A percentile compares a stretch with the other conserved stretches of the same genome.
Conservation (phyloP, 257 asterid genomes). For the Coffea eugenioides region DNA sequence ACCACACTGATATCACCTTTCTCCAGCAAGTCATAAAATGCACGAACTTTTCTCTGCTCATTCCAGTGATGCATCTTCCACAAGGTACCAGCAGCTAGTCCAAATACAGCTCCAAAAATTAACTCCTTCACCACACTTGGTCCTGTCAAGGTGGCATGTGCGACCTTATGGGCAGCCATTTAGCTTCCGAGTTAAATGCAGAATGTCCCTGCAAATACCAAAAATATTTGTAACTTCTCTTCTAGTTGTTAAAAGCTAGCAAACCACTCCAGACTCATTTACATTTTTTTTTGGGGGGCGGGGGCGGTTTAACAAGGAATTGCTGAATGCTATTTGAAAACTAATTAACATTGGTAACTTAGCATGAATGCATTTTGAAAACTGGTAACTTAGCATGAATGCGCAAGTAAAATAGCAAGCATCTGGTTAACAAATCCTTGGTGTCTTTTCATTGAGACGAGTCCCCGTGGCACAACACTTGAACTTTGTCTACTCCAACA, state of each 20-base stretch:
- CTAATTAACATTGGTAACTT: no score
- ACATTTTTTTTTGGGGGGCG: background rate
- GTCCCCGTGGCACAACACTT: background rate
- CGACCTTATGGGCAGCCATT: slow-evolving; percentile 74
- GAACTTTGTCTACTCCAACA: background rate
- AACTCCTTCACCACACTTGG: slow-evolving; percentile 81
- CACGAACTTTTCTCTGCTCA: slow-evolving; percentile 54
- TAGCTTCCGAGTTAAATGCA: slow-evolving; percentile 6
- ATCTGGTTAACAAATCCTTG: background rate
- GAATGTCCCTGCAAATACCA: slow-evolving; percentile 3
- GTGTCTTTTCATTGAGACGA: background rate
- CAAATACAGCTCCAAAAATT: slow-evolving; percentile 46
- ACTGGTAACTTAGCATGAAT: no score
- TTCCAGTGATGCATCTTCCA: slow-evolving; percentile 95
- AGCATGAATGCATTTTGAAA: background rate
- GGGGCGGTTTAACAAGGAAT: background rate
- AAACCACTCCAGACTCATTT: background rate
- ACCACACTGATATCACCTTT: slow-evolving; percentile 60
- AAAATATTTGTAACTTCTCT: slow-evolving; percentile 1
- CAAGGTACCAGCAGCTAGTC: slow-evolving; percentile 54
- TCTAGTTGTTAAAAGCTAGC: background rate
- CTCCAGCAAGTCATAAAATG: slow-evolving; percentile 64
- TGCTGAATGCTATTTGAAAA: background rate
- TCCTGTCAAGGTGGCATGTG: slow-evolving; percentile 69
- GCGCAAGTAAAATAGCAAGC: background rate